Evolutionary conservation across 2,329 filamentous ascomycete species (phyloP).

Genomic region (Harringtonia aguacate): DNA sequence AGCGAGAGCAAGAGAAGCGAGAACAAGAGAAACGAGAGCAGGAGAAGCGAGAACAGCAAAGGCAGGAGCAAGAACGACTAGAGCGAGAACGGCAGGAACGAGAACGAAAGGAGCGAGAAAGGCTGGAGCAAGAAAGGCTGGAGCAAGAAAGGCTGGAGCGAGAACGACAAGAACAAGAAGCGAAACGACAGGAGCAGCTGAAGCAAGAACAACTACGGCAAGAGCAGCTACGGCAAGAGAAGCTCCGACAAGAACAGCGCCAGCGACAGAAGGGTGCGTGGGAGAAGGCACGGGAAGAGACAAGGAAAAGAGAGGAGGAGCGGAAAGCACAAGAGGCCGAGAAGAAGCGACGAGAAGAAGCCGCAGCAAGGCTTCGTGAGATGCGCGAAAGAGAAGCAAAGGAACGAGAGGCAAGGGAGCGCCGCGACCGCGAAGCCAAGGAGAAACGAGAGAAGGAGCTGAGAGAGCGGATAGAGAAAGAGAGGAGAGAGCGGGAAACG

Average conservation of each 20-base stretch:
- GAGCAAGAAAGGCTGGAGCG: slow-evolving; percentile 9
- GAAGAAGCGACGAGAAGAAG: slow-evolving; percentile 46
- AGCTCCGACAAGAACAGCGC: slow-evolving; percentile 22
- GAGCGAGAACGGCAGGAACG: slow-evolving; percentile 4
- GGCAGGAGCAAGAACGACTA: not conserved
- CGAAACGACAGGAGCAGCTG: not conserved
- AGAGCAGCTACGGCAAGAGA: slow-evolving; percentile 4
- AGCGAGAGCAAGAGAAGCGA: not conserved
- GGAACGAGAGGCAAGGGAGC: slow-evolving; percentile 20
- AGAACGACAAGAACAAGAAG: slow-evolving; percentile 44
- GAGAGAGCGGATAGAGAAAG: slow-evolving; percentile 21
- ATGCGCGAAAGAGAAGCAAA: slow-evolving; percentile 21
- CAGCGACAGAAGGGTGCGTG: slow-evolving; percentile 43
- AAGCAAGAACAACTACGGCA: slow-evolving; percentile 2
- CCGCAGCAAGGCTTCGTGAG: slow-evolving; percentile 30
- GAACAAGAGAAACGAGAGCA: slow-evolving; percentile 3
- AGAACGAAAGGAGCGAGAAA: not conserved
- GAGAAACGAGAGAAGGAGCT: slow-evolving; percentile 13
- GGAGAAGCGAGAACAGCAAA: slow-evolving; percentile 8
- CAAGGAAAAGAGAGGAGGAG: slow-evolving; percentile 51
- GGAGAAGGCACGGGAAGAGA: slow-evolving; percentile 62
- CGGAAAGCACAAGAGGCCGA: slow-evolving; percentile 51
- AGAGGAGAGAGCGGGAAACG: slow-evolving; percentile 16
- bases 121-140: not conserved
- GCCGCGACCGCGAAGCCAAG: slow-evolving; percentile 21